Base-by-base conservation (phyloP, 768 basidiomycete genomes). In the Chlorophyllum brunneum region DNA sequence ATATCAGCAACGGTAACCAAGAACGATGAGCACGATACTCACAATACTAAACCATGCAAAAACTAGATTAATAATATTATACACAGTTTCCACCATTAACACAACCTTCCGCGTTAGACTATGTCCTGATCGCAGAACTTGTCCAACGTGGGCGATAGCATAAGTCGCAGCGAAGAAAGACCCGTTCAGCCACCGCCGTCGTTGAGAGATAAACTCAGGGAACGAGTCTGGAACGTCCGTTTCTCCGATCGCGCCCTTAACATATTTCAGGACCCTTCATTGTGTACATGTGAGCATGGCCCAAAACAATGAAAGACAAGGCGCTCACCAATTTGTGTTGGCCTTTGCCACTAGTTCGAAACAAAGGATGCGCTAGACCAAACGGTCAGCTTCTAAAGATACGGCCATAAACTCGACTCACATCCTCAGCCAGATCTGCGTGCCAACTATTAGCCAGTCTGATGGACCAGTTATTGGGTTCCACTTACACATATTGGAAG, bases 91-190 rank as follows among this genome's bases (percentile, higher is more conserved):
- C 15, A 88, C 55, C 66, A 92, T 80, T 42, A 99, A 71, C 34
- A 80, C 67, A 34, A 78, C 58, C 65, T 97, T 97, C 24, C 94
- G 80, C 42, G 78, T 65, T 16, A 83, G 58, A 57, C 88, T 89
- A 64, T 99, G 95, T 0, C 90, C 91, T 24, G 86, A 92, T 40
- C 73, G 79, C 70, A 86, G 70, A 33, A 89, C 84, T 69, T 88
- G 92, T 5, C 88, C 81, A 37, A 81, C 76, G 70, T 98, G 94
- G 2, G 90, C 89, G 39, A 98, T 81, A 2, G 95, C 89, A 67
- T 98, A 99, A 5, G 92, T 86, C 4, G 91, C 87, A 5, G 94
- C 95, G 61, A 98, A 98, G 72, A 98, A 92, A 1, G 92, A 95
- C 1, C 95, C 95, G 57, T 91, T 90, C 3, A 91, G 75, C 88